Percentiles rank a stretch among this genome's conserved stretches.
Evolutionary conservation across 805 yeast genomes (phyloP).

Genomic region (Yamadazyma olivae): DNA sequence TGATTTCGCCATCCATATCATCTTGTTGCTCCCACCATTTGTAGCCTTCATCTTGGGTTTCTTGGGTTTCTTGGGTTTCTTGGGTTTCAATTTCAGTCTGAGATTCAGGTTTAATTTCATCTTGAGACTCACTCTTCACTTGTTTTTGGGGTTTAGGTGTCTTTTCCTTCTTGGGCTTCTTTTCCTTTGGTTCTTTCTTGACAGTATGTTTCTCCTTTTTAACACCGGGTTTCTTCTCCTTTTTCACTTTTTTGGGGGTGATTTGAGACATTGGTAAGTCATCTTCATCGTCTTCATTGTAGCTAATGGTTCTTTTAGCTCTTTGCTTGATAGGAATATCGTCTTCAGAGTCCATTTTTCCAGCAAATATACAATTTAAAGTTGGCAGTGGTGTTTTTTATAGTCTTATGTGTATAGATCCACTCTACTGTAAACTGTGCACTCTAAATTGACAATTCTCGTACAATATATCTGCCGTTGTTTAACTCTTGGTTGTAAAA

Average conservation of each 20-base stretch:
- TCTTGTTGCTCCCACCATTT: conserved; percentile 92
- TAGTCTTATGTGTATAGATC: too few relatives aligned
- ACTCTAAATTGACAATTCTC: too few relatives aligned
- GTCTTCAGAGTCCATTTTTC: conserved; percentile 21
- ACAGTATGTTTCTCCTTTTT: conserved; percentile 1
- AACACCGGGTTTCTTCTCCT: conserved; percentile 3
- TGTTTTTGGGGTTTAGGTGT: conserved; percentile 6
- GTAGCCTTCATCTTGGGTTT: conserved; percentile 46
- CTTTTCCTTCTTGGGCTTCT: conserved; percentile 4
- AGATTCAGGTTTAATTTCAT: conserved; percentile 3
- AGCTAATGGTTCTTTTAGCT: conserved; percentile 10
- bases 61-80: conserved; percentile 28
- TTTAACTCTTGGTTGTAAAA: too few relatives aligned
- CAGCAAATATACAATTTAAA: background rate
- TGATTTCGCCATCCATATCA: conserved; percentile 67
- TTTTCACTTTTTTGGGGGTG: conserved; percentile 3
- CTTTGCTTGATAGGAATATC: conserved; percentile 18
- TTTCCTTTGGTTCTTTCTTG: conserved; percentile 3
- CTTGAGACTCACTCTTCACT: conserved; percentile 2
- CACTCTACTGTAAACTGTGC: too few relatives aligned
- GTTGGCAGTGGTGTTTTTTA: too few relatives aligned
- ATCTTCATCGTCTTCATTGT: conserved; percentile 11
- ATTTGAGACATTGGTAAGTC: conserved; percentile 14
- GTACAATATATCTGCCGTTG: too few relatives aligned
- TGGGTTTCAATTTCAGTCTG: conserved; percentile 23